Evolutionary conservation across 225 moss, liverwort and hornwort genomes (phyloP), one percentile per base, ranked within the genome.

Genomic region (Thuidium tamariscinum): DNA sequence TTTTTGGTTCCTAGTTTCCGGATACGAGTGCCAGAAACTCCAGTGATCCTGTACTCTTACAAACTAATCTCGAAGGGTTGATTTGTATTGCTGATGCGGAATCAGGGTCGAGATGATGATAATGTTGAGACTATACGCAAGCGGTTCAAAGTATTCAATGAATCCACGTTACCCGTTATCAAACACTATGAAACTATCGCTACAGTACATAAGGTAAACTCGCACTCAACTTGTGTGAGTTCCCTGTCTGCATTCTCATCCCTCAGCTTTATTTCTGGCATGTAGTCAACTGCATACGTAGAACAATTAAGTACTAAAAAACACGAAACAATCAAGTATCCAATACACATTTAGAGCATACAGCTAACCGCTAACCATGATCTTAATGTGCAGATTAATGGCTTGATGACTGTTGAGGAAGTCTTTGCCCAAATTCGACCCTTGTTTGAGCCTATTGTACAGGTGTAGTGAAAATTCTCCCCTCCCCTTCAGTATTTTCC

Each of bases 91-190:
- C 55, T 70, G 82, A 48, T 68, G 68, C 49, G 56, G 70, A 56
- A 67, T 60, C 85, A 97, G 97, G 98, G 96, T 90, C 98, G 98
- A 90, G 95, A 82, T 83, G 98, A 98, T 90, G 98, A 98, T 87
- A 98, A 98, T 77, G 91, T 95, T 79, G 96, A 96, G 84, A 95
- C 95, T 9, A 95, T 98, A 39, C 94, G 95, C 79, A 98, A 98
- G 87, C 94, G 98, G 42, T 93, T 98, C 74, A 93, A 95, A 88
- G 90, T 98, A 41, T 98, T 98, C 87, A 86, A 94, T 30, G 95
- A 98, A 86, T 92, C 93, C 42, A 98, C 95, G 86, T 86, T 98
- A 87, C 98, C 98, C 71, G 95, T 98, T 71, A 87, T 98, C 81
- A 93, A 95, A 56, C 88, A 96, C 86, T 98, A 98, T 42, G 94